Conservation (phyloP, 305 asterid species). For the Petunia hybrid region DNA sequence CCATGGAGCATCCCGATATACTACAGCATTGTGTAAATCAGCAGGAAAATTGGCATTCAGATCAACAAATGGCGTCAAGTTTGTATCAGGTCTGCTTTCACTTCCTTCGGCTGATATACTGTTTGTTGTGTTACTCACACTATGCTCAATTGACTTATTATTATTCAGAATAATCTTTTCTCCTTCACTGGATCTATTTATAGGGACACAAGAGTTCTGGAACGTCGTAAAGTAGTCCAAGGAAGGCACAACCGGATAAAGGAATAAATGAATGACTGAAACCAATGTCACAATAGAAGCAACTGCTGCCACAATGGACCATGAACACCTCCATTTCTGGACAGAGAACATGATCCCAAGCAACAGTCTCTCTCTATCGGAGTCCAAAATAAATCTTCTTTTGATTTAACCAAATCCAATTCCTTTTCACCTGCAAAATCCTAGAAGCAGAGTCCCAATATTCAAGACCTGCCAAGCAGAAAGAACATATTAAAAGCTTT, state of each 20-base stretch:
- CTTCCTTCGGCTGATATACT: constrained; percentile 43
- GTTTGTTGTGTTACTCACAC: constrained; percentile 24
- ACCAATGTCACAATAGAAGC: constrained; percentile 70
- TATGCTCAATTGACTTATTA: constrained; percentile 30
- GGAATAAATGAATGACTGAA: constrained; percentile 75
- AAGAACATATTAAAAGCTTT: not conserved
- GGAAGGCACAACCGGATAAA: constrained; percentile 67
- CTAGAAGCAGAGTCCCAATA: constrained; percentile 28
- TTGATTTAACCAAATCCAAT: constrained; percentile 24
- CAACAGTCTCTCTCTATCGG: constrained; percentile 36
- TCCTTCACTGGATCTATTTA: constrained; percentile 51
- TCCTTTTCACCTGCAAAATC: constrained; percentile 32
- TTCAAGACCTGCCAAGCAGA: not conserved
- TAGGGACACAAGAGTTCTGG: constrained; percentile 52
- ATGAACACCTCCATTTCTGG: constrained; percentile 87
- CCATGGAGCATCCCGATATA: constrained; percentile 89
- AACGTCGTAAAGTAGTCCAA: constrained; percentile 60
- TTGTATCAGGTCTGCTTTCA: constrained; percentile 35
- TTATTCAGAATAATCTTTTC: constrained; percentile 34
- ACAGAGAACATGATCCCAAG: constrained; percentile 69
- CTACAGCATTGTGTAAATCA: constrained; percentile 74
- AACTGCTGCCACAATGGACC: constrained; percentile 69
- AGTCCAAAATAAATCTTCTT: constrained; percentile 21
- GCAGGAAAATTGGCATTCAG: constrained; percentile 59
- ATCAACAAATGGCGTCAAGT: constrained; percentile 49